Conservation (phyloP, 495 filamentous ascomycete species). For the Aspergillus avenaceus region DNA sequence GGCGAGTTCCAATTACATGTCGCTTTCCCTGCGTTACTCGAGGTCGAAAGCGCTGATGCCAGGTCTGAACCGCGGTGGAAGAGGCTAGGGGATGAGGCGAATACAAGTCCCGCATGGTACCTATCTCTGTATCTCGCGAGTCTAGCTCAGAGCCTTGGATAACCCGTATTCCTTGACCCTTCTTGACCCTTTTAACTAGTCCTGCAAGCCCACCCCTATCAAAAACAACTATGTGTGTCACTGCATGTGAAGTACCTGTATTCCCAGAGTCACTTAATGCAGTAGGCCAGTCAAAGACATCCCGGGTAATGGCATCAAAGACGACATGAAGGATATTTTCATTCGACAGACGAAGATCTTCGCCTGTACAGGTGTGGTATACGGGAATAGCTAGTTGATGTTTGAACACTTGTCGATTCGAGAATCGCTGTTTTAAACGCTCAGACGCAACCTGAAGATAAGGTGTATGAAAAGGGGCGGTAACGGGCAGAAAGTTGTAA, state of each 20-base stretch:
- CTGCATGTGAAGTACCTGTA: no score
- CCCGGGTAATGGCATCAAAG: conserved; percentile 24
- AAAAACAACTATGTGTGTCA: conserved; percentile 18
- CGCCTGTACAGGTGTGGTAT: conserved; percentile 29
- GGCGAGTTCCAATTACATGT: conserved; percentile 26
- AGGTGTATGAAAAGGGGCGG: conserved; percentile 30
- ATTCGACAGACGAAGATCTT: conserved; percentile 15
- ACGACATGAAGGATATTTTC: conserved; percentile 15
- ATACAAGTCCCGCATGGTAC: conserved; percentile 15
- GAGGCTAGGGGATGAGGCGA: conserved; percentile 12
- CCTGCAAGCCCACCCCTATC: conserved; percentile 15
- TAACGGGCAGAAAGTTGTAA: conserved; percentile 24
- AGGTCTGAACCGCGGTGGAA: conserved; percentile 12
- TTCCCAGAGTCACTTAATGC: conserved; percentile 1
- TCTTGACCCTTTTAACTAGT: conserved; percentile 10
- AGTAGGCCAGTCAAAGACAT: conserved; percentile 12
- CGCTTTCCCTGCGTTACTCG: conserved; percentile 10
- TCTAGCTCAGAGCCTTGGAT: conserved; percentile 15
- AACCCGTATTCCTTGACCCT: conserved; percentile 14
- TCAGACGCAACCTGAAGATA: conserved; percentile 21
- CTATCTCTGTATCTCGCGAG: conserved; percentile 13
- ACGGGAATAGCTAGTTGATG: conserved; percentile 27
- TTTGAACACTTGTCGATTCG: conserved; percentile 8
- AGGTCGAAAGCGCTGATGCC: conserved; percentile 23
- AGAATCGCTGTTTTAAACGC: conserved; percentile 13